phyloP scores from a whole-genome alignment of 2,329 filamentous ascomycete genomes.

The Nothophoma quercina region DNA sequence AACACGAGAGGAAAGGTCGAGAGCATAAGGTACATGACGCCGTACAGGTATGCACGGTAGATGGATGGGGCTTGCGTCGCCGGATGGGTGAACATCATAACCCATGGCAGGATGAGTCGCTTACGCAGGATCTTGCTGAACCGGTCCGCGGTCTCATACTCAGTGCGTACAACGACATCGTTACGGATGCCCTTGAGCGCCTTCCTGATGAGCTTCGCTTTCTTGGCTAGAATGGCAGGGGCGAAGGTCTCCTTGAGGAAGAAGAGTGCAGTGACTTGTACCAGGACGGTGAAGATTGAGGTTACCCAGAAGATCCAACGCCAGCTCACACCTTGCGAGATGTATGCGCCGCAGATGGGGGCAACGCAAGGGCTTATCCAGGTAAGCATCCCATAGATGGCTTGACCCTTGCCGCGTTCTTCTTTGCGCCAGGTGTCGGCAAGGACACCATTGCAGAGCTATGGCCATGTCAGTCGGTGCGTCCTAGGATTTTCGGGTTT shows the following conservation, averaged over 20 bases:
- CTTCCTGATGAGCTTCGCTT: conserved; percentile 54
- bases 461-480: conserved; percentile 3
- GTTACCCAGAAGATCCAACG: conserved; percentile 76
- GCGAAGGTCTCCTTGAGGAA: conserved; percentile 62
- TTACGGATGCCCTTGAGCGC: conserved; percentile 46
- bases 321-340: conserved; percentile 57
- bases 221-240: conserved; percentile 55
- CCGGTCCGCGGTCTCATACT: conserved; percentile 45
- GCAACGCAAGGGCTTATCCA: conserved; percentile 70
- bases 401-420: conserved; percentile 67
- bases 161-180: conserved; percentile 43
- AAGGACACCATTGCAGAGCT: conserved; percentile 46
- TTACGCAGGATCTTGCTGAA: conserved; percentile 39
- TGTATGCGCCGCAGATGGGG: conserved; percentile 39
- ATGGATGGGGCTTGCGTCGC: conserved; percentile 66
- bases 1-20: conserved; percentile 68
- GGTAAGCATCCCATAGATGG: conserved; percentile 68
- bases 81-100: conserved; percentile 65
- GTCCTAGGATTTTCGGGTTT: too few species aligned
- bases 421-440: conserved; percentile 67
- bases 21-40: conserved; percentile 69
- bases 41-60: conserved; percentile 66
- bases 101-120: conserved; percentile 45
- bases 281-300: conserved; percentile 65
- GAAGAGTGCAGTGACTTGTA: conserved; percentile 68